phyloP scores from a whole-genome alignment of 768 basidiomycete genomes.

The Daedaleopsis nitida region DNA sequence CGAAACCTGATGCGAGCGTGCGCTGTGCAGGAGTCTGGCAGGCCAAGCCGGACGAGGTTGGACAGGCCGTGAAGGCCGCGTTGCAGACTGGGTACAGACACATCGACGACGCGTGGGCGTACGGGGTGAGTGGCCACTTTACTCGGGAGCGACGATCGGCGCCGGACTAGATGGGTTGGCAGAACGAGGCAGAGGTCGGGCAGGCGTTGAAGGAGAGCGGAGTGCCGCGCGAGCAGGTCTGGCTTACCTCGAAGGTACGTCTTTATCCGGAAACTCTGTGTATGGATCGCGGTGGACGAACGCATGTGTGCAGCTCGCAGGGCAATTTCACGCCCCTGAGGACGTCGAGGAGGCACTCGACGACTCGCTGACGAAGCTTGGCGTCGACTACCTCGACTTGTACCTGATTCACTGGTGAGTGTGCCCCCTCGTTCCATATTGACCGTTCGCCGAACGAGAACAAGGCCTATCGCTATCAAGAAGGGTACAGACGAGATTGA shows the following conservation, averaged over 20 bases:
- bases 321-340: conserved; percentile 72
- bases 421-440: background rate
- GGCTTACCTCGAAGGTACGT: conserved; percentile 62
- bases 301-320: conserved; percentile 58
- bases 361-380: conserved; percentile 61
- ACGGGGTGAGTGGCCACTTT: conserved; percentile 43
- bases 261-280: background rate
- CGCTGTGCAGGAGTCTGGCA: conserved; percentile 67
- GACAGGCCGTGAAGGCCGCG: conserved; percentile 67
- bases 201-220: conserved; percentile 58
- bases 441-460: background rate
- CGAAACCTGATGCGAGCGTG: background rate
- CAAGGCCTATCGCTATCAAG: conserved; percentile 69
- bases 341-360: conserved; percentile 70
- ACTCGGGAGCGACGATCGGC: background rate
- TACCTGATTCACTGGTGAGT: conserved; percentile 80
- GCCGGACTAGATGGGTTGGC: background rate
- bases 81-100: conserved; percentile 66
- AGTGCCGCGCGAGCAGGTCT: conserved; percentile 63
- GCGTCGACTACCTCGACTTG: conserved; percentile 74
- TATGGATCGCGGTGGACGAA: no score
- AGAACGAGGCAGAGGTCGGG: conserved; percentile 76
- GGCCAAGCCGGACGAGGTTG: conserved; percentile 58
- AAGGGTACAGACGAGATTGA: conserved; percentile 52
- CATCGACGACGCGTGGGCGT: conserved; percentile 76